phyloP scores from a whole-genome alignment of 2,329 filamentous ascomycete species.

The Tolypocladium nubicola region DNA sequence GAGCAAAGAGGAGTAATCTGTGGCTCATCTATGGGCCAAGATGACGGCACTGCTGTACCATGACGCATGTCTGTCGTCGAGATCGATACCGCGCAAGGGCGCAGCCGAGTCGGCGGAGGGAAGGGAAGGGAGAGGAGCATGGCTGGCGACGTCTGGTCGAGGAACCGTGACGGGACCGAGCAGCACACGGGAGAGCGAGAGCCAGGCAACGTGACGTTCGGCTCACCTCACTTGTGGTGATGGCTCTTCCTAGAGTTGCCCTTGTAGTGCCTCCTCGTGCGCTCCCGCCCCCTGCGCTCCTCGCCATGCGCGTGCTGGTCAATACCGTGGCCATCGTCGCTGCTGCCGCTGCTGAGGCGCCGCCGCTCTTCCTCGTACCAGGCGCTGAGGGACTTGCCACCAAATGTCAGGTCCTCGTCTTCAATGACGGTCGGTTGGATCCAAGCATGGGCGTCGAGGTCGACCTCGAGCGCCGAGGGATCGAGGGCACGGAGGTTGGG shows the following conservation, averaged over 20 bases:
- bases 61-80: neutral
- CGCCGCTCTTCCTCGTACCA: slow-evolving; percentile 45
- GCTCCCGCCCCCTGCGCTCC: slow-evolving; percentile 6
- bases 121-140: neutral
- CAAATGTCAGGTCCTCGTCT: slow-evolving; percentile 50
- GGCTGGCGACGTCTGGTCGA: neutral
- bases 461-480: slow-evolving; percentile 21
- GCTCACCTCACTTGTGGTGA: slow-evolving; percentile 17
- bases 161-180: neutral
- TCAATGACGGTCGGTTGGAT: slow-evolving; percentile 46
- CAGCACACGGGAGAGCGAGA: neutral
- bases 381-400: slow-evolving; percentile 46
- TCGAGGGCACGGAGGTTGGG: slow-evolving; percentile 22
- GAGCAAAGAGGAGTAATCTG: neutral
- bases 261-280: slow-evolving; percentile 15
- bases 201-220: neutral
- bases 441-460: slow-evolving; percentile 29
- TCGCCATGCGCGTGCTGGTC: slow-evolving; percentile 22
- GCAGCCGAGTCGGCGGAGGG: neutral
- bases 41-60: neutral
- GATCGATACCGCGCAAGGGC: neutral
- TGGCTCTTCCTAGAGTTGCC: neutral
- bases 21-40: neutral
- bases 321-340: slow-evolving; percentile 18
- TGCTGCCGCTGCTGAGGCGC: slow-evolving; percentile 24